Evolutionary conservation across 75 land plant species (phyloP).

Genomic region (Cryptomeria japonica): DNA sequence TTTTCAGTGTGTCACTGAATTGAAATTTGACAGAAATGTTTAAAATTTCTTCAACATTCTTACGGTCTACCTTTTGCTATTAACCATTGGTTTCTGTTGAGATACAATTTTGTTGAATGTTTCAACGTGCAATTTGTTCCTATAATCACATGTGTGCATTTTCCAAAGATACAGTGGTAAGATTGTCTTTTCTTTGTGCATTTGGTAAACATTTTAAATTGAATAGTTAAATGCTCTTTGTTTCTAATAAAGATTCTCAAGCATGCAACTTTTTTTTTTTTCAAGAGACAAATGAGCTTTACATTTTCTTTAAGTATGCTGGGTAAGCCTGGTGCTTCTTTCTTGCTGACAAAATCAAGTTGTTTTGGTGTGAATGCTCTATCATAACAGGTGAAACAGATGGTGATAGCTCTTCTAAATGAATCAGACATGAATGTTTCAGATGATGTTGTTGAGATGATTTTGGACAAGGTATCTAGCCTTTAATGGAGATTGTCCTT

Average conservation of each 20-base stretch:
- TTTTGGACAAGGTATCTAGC: slow-evolving; percentile 52
- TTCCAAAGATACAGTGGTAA: background rate
- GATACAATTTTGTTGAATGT: background rate
- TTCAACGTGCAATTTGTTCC: background rate
- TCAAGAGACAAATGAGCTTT: background rate
- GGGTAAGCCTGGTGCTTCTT: background rate
- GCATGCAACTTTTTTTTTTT: background rate
- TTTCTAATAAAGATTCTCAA: background rate
- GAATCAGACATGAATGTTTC: slow-evolving; percentile 74
- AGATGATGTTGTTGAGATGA: slow-evolving; percentile 63
- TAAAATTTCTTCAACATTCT: no score
- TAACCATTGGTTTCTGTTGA: no score
- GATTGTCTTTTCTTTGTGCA: background rate
- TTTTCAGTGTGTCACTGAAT: no score
- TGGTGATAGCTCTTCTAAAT: slow-evolving; percentile 63
- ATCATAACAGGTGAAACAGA: slow-evolving; percentile 60
- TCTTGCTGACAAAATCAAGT: background rate
- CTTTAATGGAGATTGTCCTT: background rate
- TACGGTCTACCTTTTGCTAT: no score
- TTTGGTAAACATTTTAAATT: background rate
- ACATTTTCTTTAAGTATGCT: background rate
- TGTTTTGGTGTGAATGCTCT: background rate
- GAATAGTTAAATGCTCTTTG: background rate
- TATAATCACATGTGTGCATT: background rate
- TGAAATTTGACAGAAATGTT: no score